Conservation (phyloP, 2,329 filamentous ascomycete species). For the Aureobasidium sp. region DNA sequence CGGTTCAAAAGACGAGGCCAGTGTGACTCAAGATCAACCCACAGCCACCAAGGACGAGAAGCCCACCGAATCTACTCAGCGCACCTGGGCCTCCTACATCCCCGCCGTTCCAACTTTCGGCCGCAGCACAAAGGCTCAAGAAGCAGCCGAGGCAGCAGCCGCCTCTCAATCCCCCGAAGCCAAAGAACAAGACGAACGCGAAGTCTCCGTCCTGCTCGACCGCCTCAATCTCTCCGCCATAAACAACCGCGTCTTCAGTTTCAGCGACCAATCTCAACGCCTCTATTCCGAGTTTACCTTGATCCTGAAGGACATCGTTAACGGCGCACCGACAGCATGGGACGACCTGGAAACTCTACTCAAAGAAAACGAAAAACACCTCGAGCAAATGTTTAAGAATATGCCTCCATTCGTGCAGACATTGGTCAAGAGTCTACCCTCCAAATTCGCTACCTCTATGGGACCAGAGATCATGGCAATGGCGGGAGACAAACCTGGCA, state of each 20-base stretch:
- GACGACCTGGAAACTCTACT: conserved; percentile 70
- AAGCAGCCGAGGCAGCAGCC: not conserved
- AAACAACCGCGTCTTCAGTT: conserved; percentile 77
- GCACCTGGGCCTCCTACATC: conserved; percentile 14
- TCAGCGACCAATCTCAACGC: conserved; percentile 76
- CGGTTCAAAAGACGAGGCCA: too few species aligned
- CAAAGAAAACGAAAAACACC: conserved; percentile 53
- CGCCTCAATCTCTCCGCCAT: conserved; percentile 73
- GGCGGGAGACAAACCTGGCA: conserved; percentile 58
- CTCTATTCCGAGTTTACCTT: conserved; percentile 78
- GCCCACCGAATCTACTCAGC: not conserved
- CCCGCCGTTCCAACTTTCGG: not conserved
- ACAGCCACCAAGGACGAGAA: not conserved
- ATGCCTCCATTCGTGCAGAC: conserved; percentile 77
- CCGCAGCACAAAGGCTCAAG: not conserved
- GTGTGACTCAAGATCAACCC: not conserved
- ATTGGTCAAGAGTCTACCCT: conserved; percentile 73
- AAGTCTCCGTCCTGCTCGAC: conserved; percentile 72
- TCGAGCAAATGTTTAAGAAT: conserved; percentile 55
- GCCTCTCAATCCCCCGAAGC: conserved; percentile 26
- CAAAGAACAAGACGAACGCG: conserved; percentile 53
- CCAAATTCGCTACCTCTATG: conserved; percentile 67
- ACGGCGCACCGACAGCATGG: conserved; percentile 89
- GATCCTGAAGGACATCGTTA: conserved; percentile 84
- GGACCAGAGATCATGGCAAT: conserved; percentile 77